Evolutionary conservation across 306 rosid genomes (phyloP).

Genomic region (Fragaria ananassa): DNA sequence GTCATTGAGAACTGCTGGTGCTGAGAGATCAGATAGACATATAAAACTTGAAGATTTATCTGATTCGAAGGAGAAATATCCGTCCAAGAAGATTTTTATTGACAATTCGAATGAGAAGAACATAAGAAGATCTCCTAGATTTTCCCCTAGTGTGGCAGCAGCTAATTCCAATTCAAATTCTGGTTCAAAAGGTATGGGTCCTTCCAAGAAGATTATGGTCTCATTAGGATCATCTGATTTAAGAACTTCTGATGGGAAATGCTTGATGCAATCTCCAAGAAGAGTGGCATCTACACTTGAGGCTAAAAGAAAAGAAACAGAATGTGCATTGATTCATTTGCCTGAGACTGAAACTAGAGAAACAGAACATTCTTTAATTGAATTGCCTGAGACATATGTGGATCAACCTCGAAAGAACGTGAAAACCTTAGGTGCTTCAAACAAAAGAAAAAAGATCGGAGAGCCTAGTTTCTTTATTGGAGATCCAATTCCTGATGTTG

Average conservation of each 20-base stretch:
- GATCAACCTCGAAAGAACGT: constrained; percentile 36
- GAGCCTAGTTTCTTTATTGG: constrained; percentile 54
- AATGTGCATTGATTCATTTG: constrained; percentile 27
- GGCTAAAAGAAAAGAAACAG: constrained; percentile 31
- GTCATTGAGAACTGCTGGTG: constrained; percentile 15
- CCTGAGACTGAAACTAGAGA: constrained; percentile 31
- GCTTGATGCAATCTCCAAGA: constrained; percentile 30
- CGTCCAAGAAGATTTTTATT: neutral
- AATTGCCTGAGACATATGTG: constrained; percentile 34
- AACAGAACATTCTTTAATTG: constrained; percentile 27
- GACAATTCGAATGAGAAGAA: constrained; percentile 20
- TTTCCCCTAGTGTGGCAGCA: constrained; percentile 29
- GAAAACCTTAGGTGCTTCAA: constrained; percentile 26
- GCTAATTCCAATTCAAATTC: constrained; percentile 14
- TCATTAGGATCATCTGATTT: constrained; percentile 27
- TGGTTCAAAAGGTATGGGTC: constrained; percentile 30
- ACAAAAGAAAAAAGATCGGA: constrained; percentile 7
- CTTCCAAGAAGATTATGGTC: constrained; percentile 16
- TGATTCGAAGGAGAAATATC: neutral
- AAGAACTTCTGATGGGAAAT: constrained; percentile 12
- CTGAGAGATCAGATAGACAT: constrained; percentile 5
- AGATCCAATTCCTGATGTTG: constrained; percentile 69
- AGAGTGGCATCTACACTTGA: constrained; percentile 23
- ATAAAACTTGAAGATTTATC: constrained; percentile 14
- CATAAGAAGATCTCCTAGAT: constrained; percentile 43